Conservation (phyloP, 2,329 filamentous ascomycete species). For the Sporothrix brunneoviolacea region DNA sequence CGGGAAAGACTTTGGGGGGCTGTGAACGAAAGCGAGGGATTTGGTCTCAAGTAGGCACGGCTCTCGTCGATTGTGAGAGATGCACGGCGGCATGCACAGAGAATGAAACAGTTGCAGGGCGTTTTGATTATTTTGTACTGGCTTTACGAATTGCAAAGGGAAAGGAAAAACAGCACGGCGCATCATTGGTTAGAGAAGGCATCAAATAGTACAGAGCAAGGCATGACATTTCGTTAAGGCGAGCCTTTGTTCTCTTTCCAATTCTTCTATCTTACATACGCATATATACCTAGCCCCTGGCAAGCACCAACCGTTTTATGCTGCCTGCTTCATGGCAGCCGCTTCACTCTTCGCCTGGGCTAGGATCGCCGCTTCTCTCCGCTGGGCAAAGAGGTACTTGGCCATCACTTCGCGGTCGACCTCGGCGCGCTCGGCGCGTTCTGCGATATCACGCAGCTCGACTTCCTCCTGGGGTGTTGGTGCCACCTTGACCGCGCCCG, state of each 20-base stretch:
- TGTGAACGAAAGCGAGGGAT: constrained; percentile 85
- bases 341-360: constrained; percentile 47
- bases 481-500: constrained; percentile 50
- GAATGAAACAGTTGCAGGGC: background rate
- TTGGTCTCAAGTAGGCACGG: constrained; percentile 65
- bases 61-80: too few species aligned
- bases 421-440: constrained; percentile 43
- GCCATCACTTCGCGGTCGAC: constrained; percentile 48
- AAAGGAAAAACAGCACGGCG: too few species aligned
- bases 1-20: constrained; percentile 74
- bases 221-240: too few species aligned
- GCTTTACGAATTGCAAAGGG: too few species aligned
- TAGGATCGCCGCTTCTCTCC: constrained; percentile 55
- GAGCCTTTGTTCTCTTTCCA: background rate
- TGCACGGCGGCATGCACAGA: too few species aligned
- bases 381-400: constrained; percentile 49
- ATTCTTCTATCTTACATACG: background rate
- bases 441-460: constrained; percentile 48
- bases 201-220: too few species aligned
- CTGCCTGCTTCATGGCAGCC: constrained; percentile 34
- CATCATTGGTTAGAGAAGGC: too few species aligned
- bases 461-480: constrained; percentile 60
- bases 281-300: too few species aligned
- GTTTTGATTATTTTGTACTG: too few species aligned
- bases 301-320: background rate